Evolutionary conservation across 106 monocot genomes (phyloP).

Genomic region (Alisma plantagoaquatica): DNA sequence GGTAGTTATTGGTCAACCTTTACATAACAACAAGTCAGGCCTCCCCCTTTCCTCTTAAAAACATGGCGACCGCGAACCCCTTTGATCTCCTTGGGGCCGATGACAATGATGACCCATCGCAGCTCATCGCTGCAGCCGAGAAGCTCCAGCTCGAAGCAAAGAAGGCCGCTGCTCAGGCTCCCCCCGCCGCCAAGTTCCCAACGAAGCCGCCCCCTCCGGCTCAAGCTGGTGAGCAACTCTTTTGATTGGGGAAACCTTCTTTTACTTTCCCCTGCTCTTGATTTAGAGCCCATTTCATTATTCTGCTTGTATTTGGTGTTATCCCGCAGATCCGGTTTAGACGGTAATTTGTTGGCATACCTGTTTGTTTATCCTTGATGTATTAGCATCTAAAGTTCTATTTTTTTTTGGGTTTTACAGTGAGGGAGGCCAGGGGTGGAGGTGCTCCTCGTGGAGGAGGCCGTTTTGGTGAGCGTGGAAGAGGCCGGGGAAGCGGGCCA

Average conservation of each 20-base stretch:
- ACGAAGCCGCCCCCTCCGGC: conserved; percentile 20
- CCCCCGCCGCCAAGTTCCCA: conserved; percentile 11
- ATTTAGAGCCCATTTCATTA: not conserved
- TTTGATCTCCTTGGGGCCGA: conserved; percentile 21
- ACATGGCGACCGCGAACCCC: conserved; percentile 20
- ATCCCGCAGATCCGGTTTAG: no score
- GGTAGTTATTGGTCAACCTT: no score
- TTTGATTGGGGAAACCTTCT: no score
- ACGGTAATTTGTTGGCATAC: not conserved
- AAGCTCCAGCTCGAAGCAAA: conserved; percentile 5
- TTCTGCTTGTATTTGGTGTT: not conserved
- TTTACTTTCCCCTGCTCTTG: not conserved
- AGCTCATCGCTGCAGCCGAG: conserved; percentile 8
- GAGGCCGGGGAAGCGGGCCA: conserved; percentile 7
- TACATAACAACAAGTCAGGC: no score
- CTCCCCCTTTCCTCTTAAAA: no score
- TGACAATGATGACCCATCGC: conserved; percentile 21
- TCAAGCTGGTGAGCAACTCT: conserved; percentile 14
- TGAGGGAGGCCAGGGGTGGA: conserved; percentile 6
- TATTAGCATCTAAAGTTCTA: not conserved
- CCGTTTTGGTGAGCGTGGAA: conserved; percentile 2
- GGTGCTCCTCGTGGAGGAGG: conserved; percentile 8
- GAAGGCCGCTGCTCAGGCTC: not conserved
- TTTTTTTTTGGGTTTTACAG: not conserved
- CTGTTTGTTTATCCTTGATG: not conserved